A percentile compares a stretch with the other conserved stretches of the same genome.
Evolutionary conservation across 176 grass and related monocot genomes (phyloP).

Genomic region (Puya raimondii): DNA sequence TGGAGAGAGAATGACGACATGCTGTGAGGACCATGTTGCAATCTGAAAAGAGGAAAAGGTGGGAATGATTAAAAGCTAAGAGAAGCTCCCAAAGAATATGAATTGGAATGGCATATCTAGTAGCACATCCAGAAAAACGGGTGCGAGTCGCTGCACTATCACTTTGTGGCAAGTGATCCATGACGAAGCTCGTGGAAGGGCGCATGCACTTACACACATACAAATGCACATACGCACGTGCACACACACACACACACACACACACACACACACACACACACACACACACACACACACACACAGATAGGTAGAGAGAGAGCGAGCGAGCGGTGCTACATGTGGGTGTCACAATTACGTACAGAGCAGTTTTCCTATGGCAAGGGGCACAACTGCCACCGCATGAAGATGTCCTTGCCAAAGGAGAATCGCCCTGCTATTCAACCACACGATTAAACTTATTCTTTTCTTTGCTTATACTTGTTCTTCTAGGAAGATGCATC

Average conservation of each 20-base stretch:
- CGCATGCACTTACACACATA: too few species aligned
- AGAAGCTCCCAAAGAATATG: constrained; percentile 8
- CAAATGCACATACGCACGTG: too few species aligned
- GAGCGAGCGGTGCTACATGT: neutral
- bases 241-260: too few species aligned
- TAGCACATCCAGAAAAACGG: constrained; percentile 22
- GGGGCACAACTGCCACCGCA: neutral
- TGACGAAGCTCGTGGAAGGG: neutral
- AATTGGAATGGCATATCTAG: constrained; percentile 5
- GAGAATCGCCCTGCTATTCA: constrained; percentile 92
- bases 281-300: too few species aligned
- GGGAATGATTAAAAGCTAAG: neutral
- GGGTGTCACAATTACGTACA: neutral
- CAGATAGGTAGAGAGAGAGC: neutral
- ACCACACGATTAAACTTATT: neutral
- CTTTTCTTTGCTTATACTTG: neutral
- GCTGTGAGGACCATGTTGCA: neutral
- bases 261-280: too few species aligned
- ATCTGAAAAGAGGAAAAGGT: neutral
- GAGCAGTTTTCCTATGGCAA: neutral
- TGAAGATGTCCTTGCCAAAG: constrained; percentile 39
- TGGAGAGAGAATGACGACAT: neutral
- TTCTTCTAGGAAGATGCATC: too few species aligned
- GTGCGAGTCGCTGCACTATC: neutral
- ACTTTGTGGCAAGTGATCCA: neutral